Conservation (phyloP, 2,329 filamentous ascomycete genomes). For the Delphinella strobiligena region DNA sequence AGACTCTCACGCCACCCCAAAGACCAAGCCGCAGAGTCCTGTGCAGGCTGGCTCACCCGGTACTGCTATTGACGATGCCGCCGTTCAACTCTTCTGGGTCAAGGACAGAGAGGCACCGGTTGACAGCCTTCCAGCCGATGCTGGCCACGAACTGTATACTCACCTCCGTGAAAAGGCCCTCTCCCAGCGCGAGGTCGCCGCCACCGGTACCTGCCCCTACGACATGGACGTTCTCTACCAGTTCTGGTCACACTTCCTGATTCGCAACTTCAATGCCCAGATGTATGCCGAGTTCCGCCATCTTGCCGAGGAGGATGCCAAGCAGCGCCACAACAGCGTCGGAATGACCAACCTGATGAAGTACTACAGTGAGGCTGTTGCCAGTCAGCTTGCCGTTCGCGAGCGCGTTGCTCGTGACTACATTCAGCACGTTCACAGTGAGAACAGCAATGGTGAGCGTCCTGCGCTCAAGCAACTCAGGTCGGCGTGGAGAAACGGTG, state of each 20-base stretch:
- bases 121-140: constrained; percentile 30
- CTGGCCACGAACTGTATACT: constrained; percentile 36
- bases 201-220: constrained; percentile 34
- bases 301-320: constrained; percentile 53
- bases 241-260: constrained; percentile 64
- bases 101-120: constrained; percentile 35
- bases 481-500: constrained; percentile 41
- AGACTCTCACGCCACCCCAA: background rate
- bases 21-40: background rate
- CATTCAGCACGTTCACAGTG: constrained; percentile 40
- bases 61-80: background rate
- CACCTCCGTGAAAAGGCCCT: constrained; percentile 38
- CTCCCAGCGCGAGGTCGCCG: constrained; percentile 33
- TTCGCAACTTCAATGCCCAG: constrained; percentile 58
- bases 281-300: constrained; percentile 67
- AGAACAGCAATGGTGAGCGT: constrained; percentile 28
- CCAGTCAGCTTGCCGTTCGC: constrained; percentile 38
- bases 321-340: constrained; percentile 35
- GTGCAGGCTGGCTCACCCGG: background rate
- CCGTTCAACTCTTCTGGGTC: constrained; percentile 34
- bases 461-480: constrained; percentile 40
- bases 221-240: constrained; percentile 58
- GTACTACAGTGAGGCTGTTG: constrained; percentile 50
- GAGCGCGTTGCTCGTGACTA: constrained; percentile 43
- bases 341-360: constrained; percentile 53